Base-by-base conservation (phyloP, 2,329 filamentous ascomycete genomes). In the Thyridium curvatum region DNA sequence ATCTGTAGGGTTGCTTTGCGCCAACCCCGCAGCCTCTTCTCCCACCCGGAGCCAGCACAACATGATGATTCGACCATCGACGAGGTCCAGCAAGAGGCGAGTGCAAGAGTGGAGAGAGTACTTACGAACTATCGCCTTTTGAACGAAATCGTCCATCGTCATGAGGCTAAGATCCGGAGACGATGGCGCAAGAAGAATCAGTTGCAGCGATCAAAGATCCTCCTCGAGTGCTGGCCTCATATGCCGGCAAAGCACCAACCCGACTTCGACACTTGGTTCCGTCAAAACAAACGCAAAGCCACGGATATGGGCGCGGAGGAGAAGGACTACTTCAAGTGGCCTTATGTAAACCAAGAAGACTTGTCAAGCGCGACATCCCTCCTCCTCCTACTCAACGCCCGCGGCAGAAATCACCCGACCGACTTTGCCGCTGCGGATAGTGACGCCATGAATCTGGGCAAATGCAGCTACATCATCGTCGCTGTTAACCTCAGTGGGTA, bases 271-370 rank as follows among this genome's bases (percentile, higher is more conserved):
- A 60, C 58, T 12, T n/a, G n/a, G n/a, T 58, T 60, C 17, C 50
- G 47, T n/a, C 52, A 46, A 28, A 45, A 55, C 12, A 32, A 2
- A 14, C 48, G 12, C 17, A 54, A 26, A 42, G 46, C 5, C 6
- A 26, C 6, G 6, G 18, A 40, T 4, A 3, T 21, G 1, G 47
- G 48, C 4, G 50, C 49, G 10, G 44, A 48, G 17, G 48, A 55
- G n/a, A 46, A 41, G 8, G 59, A 65, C 6, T 39, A 55, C 8
- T 75, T 58, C 42, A 51, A 74, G 32, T 77, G 66, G 62, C 76
- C 76, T 0, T 61, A 70, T 34, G 68, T 81, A 50, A 82, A 81
- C 45, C 59, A 72, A 31, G 71, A 81, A 39, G 76, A 81, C 46
- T 56, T 82, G 1, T 37, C 48, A 0, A 58, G 66, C 16, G 51